Evolutionary conservation across 1,284 basidiomycete genomes (phyloP), one percentile per base, ranked within the genome.

Genomic region (Termitomyces sp.): DNA sequence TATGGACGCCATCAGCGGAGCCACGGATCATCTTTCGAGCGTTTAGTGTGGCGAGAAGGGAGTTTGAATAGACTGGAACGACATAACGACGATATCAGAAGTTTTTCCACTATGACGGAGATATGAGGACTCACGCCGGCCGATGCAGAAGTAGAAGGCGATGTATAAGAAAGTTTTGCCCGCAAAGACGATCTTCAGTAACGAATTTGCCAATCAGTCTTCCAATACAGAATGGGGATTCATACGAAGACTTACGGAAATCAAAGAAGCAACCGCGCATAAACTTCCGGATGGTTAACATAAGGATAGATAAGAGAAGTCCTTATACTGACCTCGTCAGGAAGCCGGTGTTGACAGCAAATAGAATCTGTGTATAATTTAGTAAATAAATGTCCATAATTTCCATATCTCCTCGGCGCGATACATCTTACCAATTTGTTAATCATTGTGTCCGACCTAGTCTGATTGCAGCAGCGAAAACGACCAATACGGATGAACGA

Each of bases 101-200:
- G 9, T 39, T 19, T 19, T 8, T 5, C 13, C 19, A 41, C 2
- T 17, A 15, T 31, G 28, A 10, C 3, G n/a, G 31, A 43, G 5
- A 44, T 17, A 7, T 30, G 17, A 52, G 19, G 33, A 70, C 74
- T 62, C 56, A 78, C 75, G 69, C 47, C 80, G 73, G 34, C 80
- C 79, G 34, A 81, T 73, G 60, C 76, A 75, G 67, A 81, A 81
- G 64, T 77, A 82, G 68, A 82, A 82, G 5, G 70, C 70, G 56
- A 81, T 78, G 60, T 81, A 82, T 51, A 80, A 59, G 68, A 81
- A 80, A 0, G 77, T 77, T 15, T 74, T 59, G 1, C 70, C 70
- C 3, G 72, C 72, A 19, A 70, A 66, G 15, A 67, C 57, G 54
- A 77, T 77, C 76, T 78, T 56, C 17, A 48, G 39, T 31, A 28